Conservation (phyloP, 805 yeast genomes). For the Ogataea sp. region DNA sequence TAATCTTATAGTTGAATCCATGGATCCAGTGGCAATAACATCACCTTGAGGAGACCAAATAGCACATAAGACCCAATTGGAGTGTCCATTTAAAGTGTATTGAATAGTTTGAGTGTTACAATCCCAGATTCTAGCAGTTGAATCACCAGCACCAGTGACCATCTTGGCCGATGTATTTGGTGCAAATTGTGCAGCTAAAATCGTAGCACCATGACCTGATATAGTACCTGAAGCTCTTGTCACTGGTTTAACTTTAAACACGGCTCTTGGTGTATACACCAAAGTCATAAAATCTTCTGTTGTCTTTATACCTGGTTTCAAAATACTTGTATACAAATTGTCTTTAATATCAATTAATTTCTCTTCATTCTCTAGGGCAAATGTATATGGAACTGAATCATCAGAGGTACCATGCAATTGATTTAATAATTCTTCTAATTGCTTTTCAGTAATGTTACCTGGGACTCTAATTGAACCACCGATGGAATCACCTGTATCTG, state of each 20-base stretch:
- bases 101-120: conserved; percentile 90
- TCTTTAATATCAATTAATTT: conserved; percentile 66
- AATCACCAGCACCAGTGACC: conserved; percentile 96
- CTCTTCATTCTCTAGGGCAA: conserved; percentile 51
- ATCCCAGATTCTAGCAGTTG: conserved; percentile 95
- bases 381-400: conserved; percentile 87
- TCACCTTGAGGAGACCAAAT: conserved; percentile 90
- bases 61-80: conserved; percentile 90
- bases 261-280: conserved; percentile 90
- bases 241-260: conserved; percentile 86
- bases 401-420: conserved; percentile 62
- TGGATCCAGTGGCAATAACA: conserved; percentile 88
- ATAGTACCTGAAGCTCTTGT: conserved; percentile 89
- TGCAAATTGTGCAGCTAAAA: conserved; percentile 87
- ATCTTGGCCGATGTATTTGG: conserved; percentile 78
- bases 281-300: conserved; percentile 91
- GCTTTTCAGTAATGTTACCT: conserved; percentile 76
- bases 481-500: conserved; percentile 81
- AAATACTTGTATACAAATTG: conserved; percentile 68
- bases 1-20: conserved; percentile 82
- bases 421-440: conserved; percentile 81
- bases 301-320: conserved; percentile 79
- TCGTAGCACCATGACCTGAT: conserved; percentile 92
- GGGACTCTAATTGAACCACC: conserved; percentile 90
- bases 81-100: conserved; percentile 73